Evolutionary conservation across 2,329 filamentous ascomycete genomes (phyloP).

Genomic region (Paraconiothyrium sp.): DNA sequence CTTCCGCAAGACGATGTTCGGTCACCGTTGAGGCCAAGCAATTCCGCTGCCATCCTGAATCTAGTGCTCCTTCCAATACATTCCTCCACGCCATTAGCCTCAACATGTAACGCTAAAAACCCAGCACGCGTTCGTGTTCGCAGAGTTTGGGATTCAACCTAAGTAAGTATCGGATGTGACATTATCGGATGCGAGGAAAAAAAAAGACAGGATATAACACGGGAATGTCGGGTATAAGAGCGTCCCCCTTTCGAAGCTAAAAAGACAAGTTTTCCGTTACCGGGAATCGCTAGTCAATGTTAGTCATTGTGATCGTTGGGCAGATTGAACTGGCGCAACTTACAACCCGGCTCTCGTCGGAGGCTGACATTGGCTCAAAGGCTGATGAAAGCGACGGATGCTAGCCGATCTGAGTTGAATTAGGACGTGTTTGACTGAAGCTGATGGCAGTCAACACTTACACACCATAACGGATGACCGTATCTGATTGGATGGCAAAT

Average conservation of each 20-base stretch:
- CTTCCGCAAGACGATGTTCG: background rate
- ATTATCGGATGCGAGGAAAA: background rate
- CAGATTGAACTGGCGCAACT: no score
- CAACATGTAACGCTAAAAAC: background rate
- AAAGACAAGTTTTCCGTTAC: constrained; percentile 7
- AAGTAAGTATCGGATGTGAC: background rate
- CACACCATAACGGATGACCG: constrained; percentile 14
- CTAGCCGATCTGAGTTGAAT: constrained; percentile 28
- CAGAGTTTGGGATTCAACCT: background rate
- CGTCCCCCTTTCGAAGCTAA: background rate
- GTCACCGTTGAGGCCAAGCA: background rate
- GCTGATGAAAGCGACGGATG: constrained; percentile 37
- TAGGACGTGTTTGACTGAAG: background rate
- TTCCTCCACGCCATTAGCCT: background rate
- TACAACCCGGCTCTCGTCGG: constrained; percentile 37
- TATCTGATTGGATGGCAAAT: constrained; percentile 43
- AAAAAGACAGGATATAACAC: background rate
- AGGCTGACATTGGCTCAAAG: constrained; percentile 22
- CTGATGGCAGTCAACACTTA: background rate
- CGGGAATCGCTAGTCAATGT: constrained; percentile 5
- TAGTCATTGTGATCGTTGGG: no score
- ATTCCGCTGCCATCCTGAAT: background rate
- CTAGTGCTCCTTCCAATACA: background rate
- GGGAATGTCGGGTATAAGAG: background rate
- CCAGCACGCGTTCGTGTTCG: background rate